Percentiles rank a stretch among this genome's conserved stretches.
Evolutionary conservation across 495 filamentous ascomycete species (phyloP).

Genomic region (Penicillium angulare): DNA sequence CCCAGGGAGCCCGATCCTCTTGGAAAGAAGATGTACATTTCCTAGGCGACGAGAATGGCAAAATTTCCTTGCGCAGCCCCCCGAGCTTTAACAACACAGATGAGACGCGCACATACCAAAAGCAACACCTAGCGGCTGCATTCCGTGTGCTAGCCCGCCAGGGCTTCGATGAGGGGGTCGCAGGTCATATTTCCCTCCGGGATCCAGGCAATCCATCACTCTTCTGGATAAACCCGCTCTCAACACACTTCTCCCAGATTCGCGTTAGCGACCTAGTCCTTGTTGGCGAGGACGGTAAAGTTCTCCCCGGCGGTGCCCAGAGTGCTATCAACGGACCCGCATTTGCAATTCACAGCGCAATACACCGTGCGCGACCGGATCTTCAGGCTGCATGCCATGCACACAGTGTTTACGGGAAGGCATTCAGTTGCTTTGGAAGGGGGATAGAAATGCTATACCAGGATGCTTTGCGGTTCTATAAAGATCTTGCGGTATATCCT

Average conservation of each 20-base stretch:
- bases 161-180: constrained; percentile 62
- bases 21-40: no score
- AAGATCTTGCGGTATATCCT: constrained; percentile 33
- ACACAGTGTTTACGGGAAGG: constrained; percentile 24
- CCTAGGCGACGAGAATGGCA: no score
- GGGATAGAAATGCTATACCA: constrained; percentile 34
- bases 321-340: constrained; percentile 52
- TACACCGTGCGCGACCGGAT: constrained; percentile 27
- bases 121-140: constrained; percentile 59
- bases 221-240: constrained; percentile 69
- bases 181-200: constrained; percentile 62
- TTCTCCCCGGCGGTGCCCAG: constrained; percentile 39
- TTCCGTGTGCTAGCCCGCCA: constrained; percentile 56
- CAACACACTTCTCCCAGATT: constrained; percentile 56
- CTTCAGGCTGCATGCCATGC: constrained; percentile 34
- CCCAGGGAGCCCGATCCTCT: no score
- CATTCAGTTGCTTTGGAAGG: constrained; percentile 23
- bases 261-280: constrained; percentile 41
- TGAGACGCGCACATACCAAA: constrained; percentile 56
- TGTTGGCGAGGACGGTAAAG: constrained; percentile 19
- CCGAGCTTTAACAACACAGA: neutral
- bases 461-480: constrained; percentile 53
- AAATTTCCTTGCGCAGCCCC: no score
- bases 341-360: constrained; percentile 50
- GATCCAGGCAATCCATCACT: constrained; percentile 49